Evolutionary conservation across 192 early-diverging fungal genomes (phyloP).

Genomic region (Irineochytrium annulatum): DNA sequence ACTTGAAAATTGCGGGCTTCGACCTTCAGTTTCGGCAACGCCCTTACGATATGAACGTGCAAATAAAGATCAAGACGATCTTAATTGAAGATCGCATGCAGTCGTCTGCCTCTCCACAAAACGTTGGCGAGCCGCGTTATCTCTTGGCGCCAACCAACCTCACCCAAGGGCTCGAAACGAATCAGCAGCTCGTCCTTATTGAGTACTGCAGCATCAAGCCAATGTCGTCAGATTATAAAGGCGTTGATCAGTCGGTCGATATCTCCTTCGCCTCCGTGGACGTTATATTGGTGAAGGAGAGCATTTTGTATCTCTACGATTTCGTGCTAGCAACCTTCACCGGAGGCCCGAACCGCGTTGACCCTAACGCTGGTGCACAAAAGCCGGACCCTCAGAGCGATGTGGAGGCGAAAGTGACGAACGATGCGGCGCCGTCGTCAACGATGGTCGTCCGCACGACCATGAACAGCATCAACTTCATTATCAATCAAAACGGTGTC

Average conservation of each 20-base stretch:
- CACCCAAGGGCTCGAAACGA: not conserved
- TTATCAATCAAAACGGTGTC: conserved; percentile 75
- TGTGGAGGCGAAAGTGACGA: not conserved
- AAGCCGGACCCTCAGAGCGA: not conserved
- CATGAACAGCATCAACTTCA: conserved; percentile 70
- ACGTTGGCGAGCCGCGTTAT: conserved; percentile 50
- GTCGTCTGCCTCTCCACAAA: conserved; percentile 30
- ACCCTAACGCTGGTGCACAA: conserved; percentile 6
- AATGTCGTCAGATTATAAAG: conserved; percentile 72
- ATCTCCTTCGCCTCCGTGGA: conserved; percentile 73
- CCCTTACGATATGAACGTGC: conserved; percentile 70
- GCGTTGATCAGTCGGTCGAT: conserved; percentile 76
- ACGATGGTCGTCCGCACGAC: conserved; percentile 73
- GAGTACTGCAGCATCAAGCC: conserved; percentile 69
- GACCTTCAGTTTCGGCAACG: conserved; percentile 64
- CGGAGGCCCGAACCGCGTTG: not conserved
- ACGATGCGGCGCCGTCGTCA: conserved; percentile 30
- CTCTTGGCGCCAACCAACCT: conserved; percentile 36
- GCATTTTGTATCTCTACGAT: conserved; percentile 79
- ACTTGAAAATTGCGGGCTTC: conserved; percentile 67
- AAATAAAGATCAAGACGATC: conserved; percentile 73
- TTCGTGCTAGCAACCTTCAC: conserved; percentile 56
- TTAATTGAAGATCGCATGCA: conserved; percentile 68
- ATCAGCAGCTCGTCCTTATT: conserved; percentile 58
- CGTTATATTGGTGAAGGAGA: conserved; percentile 78